Base-by-base conservation (phyloP, 345 rosid species). In the Linum tenue region DNA sequence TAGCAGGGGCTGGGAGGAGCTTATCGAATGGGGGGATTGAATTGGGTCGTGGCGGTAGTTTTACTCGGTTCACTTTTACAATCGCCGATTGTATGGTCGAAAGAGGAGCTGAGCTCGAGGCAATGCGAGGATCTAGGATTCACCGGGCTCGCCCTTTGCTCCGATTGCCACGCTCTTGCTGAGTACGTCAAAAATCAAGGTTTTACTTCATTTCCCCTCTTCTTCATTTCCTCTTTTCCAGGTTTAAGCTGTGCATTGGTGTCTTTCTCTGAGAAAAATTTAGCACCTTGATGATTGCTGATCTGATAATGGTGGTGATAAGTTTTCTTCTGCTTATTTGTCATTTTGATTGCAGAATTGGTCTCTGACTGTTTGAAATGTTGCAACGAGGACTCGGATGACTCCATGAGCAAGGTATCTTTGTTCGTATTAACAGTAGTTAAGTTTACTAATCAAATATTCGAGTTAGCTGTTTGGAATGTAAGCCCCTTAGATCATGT, bases 131-230 rank as follows among this genome's bases (percentile, higher is more conserved):
- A 82, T 84, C 90, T 94, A 56, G 97, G 96, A 14, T 90, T 94
- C 60, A 82, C 95, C 0, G 99, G 97, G 36, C 88, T 88, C 62
- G 99, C 99, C 64, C 91, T 94, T 62, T 94, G 99, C 76, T 94
- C 97, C 67, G 97, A 94, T 78, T 92, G 99, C 73, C 81, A 77
- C 70, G 77, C 97, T 37, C 80, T 90, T 39, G 76, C 90, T 37
- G 97, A 94, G 77, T 94, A 88, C 72, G 92, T 94, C 71, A 94
- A 90, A 80, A 82, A 90, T 64, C 81, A 84, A 85, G 99, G 99
- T 17, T 40, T 56, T n/a, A 56, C 43, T 72, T 2, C 39, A 0
- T 22, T 22, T 22, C 38, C 62, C 16, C 60, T 63, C 40, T 67
- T 36, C 16, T 37, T 39, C 31, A 22, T 22, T 22, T 22, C 31